These are phyloP conservation scores for Lactarius sanguifluus DNA, from an alignment of 768 basidiomycete species.

Conservation along the genomic window DNA sequence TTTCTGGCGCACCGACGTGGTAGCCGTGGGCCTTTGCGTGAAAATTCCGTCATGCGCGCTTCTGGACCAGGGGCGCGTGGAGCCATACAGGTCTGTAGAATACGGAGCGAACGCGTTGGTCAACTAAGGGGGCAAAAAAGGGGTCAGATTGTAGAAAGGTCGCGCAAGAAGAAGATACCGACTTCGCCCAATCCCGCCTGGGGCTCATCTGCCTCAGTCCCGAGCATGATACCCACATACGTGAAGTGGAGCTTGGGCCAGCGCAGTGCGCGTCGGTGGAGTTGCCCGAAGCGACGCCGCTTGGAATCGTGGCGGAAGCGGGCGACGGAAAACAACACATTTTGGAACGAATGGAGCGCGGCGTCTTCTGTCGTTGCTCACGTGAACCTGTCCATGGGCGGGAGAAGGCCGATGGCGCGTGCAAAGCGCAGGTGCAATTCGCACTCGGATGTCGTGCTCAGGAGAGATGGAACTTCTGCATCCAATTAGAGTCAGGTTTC, in stretches of 20 bases:
- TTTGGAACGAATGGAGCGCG: slow-evolving; percentile 90
- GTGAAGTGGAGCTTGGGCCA: slow-evolving; percentile 67
- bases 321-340: slow-evolving; percentile 85
- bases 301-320: slow-evolving; percentile 95
- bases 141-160: slow-evolving; percentile 33
- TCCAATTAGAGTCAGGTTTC: not conserved
- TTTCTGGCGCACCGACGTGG: slow-evolving; percentile 71
- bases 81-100: slow-evolving; percentile 77
- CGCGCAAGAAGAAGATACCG: slow-evolving; percentile 20
- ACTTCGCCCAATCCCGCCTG: slow-evolving; percentile 76
- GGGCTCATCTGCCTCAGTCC: slow-evolving; percentile 43
- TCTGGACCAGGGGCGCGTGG: slow-evolving; percentile 67
- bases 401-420: slow-evolving; percentile 54
- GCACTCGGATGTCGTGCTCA: slow-evolving; percentile 80
- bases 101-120: slow-evolving; percentile 84
- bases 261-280: slow-evolving; percentile 80
- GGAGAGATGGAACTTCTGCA: slow-evolving; percentile 80
- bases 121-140: slow-evolving; percentile 42
- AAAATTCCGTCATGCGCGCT: slow-evolving; percentile 65
- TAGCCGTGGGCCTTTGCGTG: slow-evolving; percentile 77
- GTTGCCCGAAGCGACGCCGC: slow-evolving; percentile 69
- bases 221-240: slow-evolving; percentile 80
- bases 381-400: slow-evolving; percentile 33
- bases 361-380: slow-evolving; percentile 77
- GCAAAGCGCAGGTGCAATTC: slow-evolving; percentile 88